Conservation (phyloP, 176 grass and related monocot species). For the Carex scoparia region DNA sequence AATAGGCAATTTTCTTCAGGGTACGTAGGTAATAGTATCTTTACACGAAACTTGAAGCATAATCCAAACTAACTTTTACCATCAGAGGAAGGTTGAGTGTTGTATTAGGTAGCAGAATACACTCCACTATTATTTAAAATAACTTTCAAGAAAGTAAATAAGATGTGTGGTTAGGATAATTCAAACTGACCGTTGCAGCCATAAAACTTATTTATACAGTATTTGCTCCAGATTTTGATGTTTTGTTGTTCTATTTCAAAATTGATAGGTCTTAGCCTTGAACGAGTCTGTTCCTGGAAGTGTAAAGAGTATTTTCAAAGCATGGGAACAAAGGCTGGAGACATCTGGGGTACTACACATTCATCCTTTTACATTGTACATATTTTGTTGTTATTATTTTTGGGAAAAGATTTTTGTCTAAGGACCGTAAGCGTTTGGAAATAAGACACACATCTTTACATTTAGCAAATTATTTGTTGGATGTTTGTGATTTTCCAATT, state of each 20-base stretch:
- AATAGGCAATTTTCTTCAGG: background rate
- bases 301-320: constrained; percentile 83
- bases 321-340: constrained; percentile 84
- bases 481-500: background rate
- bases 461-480: background rate
- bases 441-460: background rate
- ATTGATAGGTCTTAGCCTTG: constrained; percentile 59
- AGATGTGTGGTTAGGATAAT: background rate
- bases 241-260: background rate
- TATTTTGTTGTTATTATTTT: background rate
- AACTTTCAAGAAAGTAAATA: background rate
- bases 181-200: background rate
- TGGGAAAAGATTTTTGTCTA: background rate
- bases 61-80: background rate
- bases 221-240: background rate
- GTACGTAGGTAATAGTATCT: background rate
- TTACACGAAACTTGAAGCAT: background rate
- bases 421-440: background rate
- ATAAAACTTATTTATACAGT: background rate
- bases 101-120: background rate
- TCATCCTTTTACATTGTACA: background rate
- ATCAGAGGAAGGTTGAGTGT: background rate
- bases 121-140: background rate
- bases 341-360: constrained; percentile 54
- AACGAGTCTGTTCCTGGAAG: constrained; percentile 87